A percentile compares a stretch with the other conserved stretches of the same genome.
Evolutionary conservation across 2,329 filamentous ascomycete species (phyloP).

Genomic region (Monilinia vaccinii-corymbosi): DNA sequence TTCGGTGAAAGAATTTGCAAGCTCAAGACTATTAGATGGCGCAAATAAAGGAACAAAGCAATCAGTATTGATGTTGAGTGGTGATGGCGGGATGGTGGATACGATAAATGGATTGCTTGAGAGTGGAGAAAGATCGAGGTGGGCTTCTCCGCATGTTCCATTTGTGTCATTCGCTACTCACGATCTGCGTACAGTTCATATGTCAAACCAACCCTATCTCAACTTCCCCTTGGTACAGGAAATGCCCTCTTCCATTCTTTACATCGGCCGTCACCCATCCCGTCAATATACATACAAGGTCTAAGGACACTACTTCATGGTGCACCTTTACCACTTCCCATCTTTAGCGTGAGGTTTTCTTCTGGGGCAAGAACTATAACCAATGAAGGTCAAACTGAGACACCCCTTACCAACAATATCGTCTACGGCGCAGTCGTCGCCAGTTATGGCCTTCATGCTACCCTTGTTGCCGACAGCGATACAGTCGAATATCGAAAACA

Average conservation of each 20-base stretch:
- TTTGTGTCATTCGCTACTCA: slow-evolving; percentile 17
- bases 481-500: slow-evolving; percentile 70
- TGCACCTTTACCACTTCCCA: slow-evolving; percentile 44
- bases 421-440: slow-evolving; percentile 74
- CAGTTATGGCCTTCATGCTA: slow-evolving; percentile 84
- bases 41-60: slow-evolving; percentile 41
- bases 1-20: slow-evolving; percentile 57
- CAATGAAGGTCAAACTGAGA: slow-evolving; percentile 24
- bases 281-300: slow-evolving; percentile 34
- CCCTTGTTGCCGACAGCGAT: slow-evolving; percentile 84
- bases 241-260: slow-evolving; percentile 57
- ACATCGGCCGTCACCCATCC: slow-evolving; percentile 38
- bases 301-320: slow-evolving; percentile 54
- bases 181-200: slow-evolving; percentile 16
- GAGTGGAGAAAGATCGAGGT: slow-evolving; percentile 19
- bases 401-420: slow-evolving; percentile 18
- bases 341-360: slow-evolving; percentile 54
- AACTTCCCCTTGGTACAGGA: slow-evolving; percentile 55
- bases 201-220: slow-evolving; percentile 37
- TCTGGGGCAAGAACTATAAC: slow-evolving; percentile 40
- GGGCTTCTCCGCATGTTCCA: neutral
- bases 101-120: slow-evolving; percentile 58
- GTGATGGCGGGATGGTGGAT: slow-evolving; percentile 81
- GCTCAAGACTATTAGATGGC: slow-evolving; percentile 36
- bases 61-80: slow-evolving; percentile 70